phyloP scores from a whole-genome alignment of 805 yeast genomes.

The Yarrowia sp. region DNA sequence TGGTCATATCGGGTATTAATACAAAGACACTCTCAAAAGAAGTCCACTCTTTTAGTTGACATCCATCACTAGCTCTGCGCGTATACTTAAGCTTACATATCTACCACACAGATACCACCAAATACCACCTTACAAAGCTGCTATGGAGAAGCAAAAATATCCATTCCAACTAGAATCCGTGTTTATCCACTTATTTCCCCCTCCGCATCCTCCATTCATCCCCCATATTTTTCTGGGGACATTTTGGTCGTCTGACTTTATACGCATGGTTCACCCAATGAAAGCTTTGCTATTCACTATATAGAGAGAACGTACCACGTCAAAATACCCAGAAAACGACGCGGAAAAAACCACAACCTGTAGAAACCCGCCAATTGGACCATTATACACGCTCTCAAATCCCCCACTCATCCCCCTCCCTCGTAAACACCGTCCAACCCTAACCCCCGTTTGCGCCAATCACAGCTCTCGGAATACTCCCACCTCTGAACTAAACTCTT shows the following conservation, averaged over 20 bases:
- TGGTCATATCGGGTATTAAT: too few relatives aligned
- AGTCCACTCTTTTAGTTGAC: too few relatives aligned
- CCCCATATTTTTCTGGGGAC: not conserved
- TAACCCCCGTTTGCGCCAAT: conserved; percentile 24
- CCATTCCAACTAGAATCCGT: too few relatives aligned
- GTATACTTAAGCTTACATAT: too few relatives aligned
- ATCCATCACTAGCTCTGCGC: too few relatives aligned
- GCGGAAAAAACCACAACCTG: not conserved
- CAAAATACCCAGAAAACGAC: not conserved
- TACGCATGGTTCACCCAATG: not conserved
- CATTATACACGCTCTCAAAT: too few relatives aligned
- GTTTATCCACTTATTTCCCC: too few relatives aligned
- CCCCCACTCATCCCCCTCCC: not conserved
- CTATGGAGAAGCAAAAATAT: too few relatives aligned
- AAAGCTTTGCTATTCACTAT: not conserved
- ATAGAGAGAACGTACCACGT: not conserved
- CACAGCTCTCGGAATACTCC: conserved; percentile 11
- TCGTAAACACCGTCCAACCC: not conserved
- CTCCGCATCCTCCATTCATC: too few relatives aligned
- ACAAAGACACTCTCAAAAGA: too few relatives aligned
- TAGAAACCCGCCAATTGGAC: not conserved
- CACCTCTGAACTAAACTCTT: conserved; percentile 9
- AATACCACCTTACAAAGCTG: too few relatives aligned
- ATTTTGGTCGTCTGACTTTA: not conserved
- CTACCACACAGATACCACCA: too few relatives aligned